Base-by-base conservation (phyloP, 2,329 filamentous ascomycete species). In the Sarocladiaceae sp. region DNA sequence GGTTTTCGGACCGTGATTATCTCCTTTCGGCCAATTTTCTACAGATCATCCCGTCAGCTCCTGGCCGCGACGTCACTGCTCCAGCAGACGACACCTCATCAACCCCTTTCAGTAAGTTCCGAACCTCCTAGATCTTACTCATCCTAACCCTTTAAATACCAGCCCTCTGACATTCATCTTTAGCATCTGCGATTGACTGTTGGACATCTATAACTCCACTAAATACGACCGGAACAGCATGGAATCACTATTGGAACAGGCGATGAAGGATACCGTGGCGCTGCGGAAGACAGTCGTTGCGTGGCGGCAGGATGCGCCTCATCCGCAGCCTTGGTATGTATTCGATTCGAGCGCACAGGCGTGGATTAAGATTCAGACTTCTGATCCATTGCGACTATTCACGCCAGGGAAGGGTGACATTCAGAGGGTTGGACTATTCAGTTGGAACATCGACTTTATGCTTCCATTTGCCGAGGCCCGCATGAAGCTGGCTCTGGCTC, bases 381-480 rank as follows among this genome's bases (percentile, higher is more conserved):
- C n/a, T 9, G 34, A 18, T 3, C 20, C 13, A n/a, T 44, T 34
- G 44, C 29, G 21, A 6, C 34, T 43, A 10, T 16, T 41, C 12
- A n/a, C 27, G 31, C 31, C 19, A 15, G 31, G 15, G 20, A 12
- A 27, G 37, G 42, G 27, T 12, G 15, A 23, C n/a, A 49, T 53
- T n/a, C 41, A 23, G 10, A 63, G 48, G 15, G 55, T 64, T 18
- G 50, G 57, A 1, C 47, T 62, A 0, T 59, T 54, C 45, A 59
- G 53, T 13, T 65, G 62, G 62, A 64, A 66, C 40, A 63, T 66
- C 13, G 63, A 66, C 39, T 61, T 63, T 20, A 60, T 63, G 55
- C 52, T 62, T 3, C 58, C 56, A 1, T 55, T 61, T 19, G 47
- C 50, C 3, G 50, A 59, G 13, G 53, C 52, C 2, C 55, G 63